Evolutionary conservation across 768 basidiomycete genomes (phyloP).

Genomic region (Dentipellis sp.): DNA sequence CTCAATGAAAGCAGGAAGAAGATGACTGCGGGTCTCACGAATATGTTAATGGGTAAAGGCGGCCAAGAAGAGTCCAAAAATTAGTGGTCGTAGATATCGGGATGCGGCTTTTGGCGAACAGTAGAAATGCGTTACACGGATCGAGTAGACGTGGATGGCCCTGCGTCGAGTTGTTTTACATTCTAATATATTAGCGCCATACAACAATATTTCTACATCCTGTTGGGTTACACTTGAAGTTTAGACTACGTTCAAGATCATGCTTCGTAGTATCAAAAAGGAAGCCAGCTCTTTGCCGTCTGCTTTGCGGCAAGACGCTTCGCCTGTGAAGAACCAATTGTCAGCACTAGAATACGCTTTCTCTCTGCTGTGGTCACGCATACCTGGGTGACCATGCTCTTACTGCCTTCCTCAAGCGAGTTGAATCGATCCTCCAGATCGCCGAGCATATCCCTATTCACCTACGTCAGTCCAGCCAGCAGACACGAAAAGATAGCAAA

Average conservation of each 20-base stretch:
- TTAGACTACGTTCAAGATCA: too few relatives aligned
- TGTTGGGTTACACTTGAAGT: too few relatives aligned
- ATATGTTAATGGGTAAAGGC: slow-evolving; percentile 23
- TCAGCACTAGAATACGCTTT: neutral
- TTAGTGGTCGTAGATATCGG: too few relatives aligned
- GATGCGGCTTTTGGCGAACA: too few relatives aligned
- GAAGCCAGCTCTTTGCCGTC: slow-evolving; percentile 58
- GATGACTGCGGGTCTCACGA: slow-evolving; percentile 27
- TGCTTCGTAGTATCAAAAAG: neutral
- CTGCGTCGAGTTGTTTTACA: too few relatives aligned
- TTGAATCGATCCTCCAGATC: slow-evolving; percentile 56
- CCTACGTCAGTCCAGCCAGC: neutral
- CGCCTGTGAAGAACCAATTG: slow-evolving; percentile 25
- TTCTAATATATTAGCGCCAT: too few relatives aligned
- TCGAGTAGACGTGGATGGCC: too few relatives aligned
- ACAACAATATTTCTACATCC: too few relatives aligned
- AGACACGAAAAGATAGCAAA: neutral
- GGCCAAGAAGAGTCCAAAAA: neutral
- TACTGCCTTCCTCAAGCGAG: slow-evolving; percentile 56
- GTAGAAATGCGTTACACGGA: too few relatives aligned
- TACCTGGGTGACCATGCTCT: slow-evolving; percentile 57
- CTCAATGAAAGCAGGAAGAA: slow-evolving; percentile 38
- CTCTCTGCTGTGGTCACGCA: neutral
- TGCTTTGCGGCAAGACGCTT: slow-evolving; percentile 56
- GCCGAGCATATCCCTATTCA: slow-evolving; percentile 48